Conservation (phyloP, 2,329 filamentous ascomycete genomes). For the Hypoxylon sp. region DNA sequence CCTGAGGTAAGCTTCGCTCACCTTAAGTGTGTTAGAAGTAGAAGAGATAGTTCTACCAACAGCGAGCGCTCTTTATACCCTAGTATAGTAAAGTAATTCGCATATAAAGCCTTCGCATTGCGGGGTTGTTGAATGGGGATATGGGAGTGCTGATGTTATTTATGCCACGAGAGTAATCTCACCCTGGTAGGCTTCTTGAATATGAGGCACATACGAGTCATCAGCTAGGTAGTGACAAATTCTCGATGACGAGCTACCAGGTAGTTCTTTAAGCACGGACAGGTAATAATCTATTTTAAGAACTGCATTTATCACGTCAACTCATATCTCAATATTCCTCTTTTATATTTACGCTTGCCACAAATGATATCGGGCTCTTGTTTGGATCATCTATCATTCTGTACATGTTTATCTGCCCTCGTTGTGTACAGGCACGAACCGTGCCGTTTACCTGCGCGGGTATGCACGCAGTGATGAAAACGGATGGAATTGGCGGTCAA, state of each 20-base stretch:
- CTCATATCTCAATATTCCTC: background rate
- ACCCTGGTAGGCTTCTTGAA: background rate
- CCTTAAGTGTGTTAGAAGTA: background rate
- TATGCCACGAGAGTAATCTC: background rate
- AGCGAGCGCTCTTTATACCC: background rate
- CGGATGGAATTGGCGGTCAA: slow-evolving; percentile 14
- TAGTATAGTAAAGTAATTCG: background rate
- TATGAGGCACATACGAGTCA: slow-evolving; percentile 5
- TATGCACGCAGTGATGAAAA: slow-evolving; percentile 12
- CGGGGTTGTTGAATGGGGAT: background rate
- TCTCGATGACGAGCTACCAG: slow-evolving; percentile 2
- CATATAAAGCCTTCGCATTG: background rate
- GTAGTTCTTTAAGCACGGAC: background rate
- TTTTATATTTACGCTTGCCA: background rate
- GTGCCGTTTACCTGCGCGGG: slow-evolving; percentile 7
- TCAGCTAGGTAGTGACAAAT: background rate
- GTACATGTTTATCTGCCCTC: background rate
- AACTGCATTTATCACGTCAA: background rate
- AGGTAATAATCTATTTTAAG: slow-evolving; percentile 22
- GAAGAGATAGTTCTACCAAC: background rate
- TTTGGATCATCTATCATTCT: background rate
- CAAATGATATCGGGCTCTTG: background rate
- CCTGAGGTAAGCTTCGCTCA: background rate
- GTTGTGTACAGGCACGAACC: background rate
- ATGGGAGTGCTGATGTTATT: background rate